Percentiles rank a stretch among this genome's conserved stretches.
phyloP scores from a whole-genome alignment of 257 asterid genomes.

The Nicotiana otophora region DNA sequence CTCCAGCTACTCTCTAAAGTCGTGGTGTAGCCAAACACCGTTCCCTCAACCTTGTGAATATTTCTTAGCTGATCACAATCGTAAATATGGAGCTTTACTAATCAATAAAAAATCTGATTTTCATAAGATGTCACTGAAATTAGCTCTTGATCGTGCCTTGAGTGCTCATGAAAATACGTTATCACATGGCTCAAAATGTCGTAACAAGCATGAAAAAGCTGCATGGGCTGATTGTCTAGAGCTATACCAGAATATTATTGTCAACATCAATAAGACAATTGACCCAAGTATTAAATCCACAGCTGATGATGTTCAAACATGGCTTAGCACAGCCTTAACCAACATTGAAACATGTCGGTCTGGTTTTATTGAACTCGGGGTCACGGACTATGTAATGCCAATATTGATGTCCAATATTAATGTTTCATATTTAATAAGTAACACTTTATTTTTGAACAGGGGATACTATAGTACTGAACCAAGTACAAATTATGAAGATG shows the following conservation, averaged over 20 bases:
- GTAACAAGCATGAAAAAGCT: slow-evolving; percentile 43
- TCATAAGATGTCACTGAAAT: slow-evolving; percentile 34
- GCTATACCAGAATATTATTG: slow-evolving; percentile 43
- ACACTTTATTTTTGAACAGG: slow-evolving; percentile 49
- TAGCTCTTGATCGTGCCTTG: slow-evolving; percentile 63
- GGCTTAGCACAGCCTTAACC: slow-evolving; percentile 81
- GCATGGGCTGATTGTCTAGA: slow-evolving; percentile 85
- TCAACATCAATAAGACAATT: slow-evolving; percentile 37
- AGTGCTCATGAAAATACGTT: slow-evolving; percentile 27
- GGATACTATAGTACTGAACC: slow-evolving; percentile 11
- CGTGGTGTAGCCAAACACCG: slow-evolving; percentile 80
- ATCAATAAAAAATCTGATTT: slow-evolving; percentile 55
- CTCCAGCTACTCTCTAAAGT: slow-evolving; percentile 24
- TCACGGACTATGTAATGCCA: slow-evolving; percentile 30
- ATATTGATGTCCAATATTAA: slow-evolving; percentile 35
- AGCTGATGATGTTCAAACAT: slow-evolving; percentile 47
- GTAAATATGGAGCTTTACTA: slow-evolving; percentile 26
- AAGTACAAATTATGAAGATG: slow-evolving; percentile 2
- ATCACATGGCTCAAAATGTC: slow-evolving; percentile 51
- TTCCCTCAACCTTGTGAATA: slow-evolving; percentile 65
- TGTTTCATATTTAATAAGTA: slow-evolving; percentile 53
- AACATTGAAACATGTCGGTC: slow-evolving; percentile 54
- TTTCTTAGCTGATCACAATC: slow-evolving; percentile 32
- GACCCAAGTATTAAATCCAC: slow-evolving; percentile 38
- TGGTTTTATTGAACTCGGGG: slow-evolving; percentile 57